Percentiles rank a stretch among this genome's conserved stretches.
phyloP scores from a whole-genome alignment of 108 stramenopile species.

The Skeletonema grethae region DNA sequence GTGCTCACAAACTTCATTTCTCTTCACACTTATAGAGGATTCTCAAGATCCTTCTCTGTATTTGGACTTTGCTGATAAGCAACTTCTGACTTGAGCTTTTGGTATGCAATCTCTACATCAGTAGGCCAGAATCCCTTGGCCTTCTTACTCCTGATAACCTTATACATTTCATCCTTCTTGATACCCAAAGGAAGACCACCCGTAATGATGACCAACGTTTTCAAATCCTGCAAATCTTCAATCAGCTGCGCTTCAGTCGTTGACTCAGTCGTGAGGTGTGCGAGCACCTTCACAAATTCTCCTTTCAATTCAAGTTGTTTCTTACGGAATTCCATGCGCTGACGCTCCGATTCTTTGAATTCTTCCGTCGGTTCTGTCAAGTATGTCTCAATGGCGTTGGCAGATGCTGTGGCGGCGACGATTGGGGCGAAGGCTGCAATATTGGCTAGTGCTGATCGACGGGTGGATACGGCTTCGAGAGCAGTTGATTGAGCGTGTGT shows the following conservation, averaged over 20 bases:
- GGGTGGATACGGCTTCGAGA: not conserved
- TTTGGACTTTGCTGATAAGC: constrained; percentile 83
- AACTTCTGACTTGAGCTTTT: constrained; percentile 71
- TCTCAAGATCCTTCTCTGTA: constrained; percentile 70
- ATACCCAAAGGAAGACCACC: constrained; percentile 84
- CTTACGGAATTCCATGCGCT: constrained; percentile 78
- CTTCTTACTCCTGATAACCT: constrained; percentile 77
- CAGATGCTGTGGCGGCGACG: not conserved
- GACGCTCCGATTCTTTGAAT: constrained; percentile 83
- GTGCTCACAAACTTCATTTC: not conserved
- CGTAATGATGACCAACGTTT: constrained; percentile 47
- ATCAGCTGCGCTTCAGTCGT: constrained; percentile 59
- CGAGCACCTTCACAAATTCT: constrained; percentile 62
- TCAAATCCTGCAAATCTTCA: constrained; percentile 59
- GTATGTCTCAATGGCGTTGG: constrained; percentile 51
- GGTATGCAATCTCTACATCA: constrained; percentile 82
- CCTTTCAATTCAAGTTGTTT: constrained; percentile 62
- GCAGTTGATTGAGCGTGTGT: not conserved
- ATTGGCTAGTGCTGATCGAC: not conserved
- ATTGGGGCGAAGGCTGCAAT: not conserved
- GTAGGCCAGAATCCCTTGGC: constrained; percentile 85
- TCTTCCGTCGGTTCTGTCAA: constrained; percentile 85
- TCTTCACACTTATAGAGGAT: constrained; percentile 55
- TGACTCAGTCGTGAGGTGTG: constrained; percentile 54
- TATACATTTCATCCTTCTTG: constrained; percentile 83